Conservation (phyloP, 2,329 filamentous ascomycete genomes). For the Fulvia fulva region DNA sequence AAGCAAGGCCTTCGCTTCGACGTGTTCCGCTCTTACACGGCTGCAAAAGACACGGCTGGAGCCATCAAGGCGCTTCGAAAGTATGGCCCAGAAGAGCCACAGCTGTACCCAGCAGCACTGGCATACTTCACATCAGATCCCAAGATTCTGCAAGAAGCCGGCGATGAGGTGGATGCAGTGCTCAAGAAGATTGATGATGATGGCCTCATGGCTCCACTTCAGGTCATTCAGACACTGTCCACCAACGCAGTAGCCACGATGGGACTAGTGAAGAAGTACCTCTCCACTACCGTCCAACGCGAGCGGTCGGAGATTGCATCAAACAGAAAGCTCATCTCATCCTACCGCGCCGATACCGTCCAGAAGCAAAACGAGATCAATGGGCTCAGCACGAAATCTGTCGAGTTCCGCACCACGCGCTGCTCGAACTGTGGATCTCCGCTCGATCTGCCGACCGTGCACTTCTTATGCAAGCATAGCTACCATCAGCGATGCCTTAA, state of each 20-base stretch:
- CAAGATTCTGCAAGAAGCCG: constrained; percentile 76
- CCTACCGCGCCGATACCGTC: constrained; percentile 79
- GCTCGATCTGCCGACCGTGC: constrained; percentile 83
- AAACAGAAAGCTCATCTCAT: constrained; percentile 76
- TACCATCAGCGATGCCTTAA: constrained; percentile 92
- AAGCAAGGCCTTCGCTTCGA: constrained; percentile 88
- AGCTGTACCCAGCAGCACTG: constrained; percentile 86
- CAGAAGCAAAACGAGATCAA: constrained; percentile 73
- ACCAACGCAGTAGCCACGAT: constrained; percentile 83
- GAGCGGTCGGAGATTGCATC: constrained; percentile 79
- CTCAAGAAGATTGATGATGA: constrained; percentile 84
- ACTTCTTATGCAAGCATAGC: constrained; percentile 95
- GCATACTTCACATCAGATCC: constrained; percentile 89
- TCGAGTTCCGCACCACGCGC: constrained; percentile 84
- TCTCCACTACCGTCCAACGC: constrained; percentile 80
- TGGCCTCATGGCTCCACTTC: constrained; percentile 88
- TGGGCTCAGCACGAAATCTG: constrained; percentile 72
- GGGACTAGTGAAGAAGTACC: constrained; percentile 93
- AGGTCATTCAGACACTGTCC: constrained; percentile 89
- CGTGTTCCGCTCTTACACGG: constrained; percentile 94
- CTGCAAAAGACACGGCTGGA: constrained; percentile 83
- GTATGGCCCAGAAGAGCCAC: constrained; percentile 86
- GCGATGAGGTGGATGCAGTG: constrained; percentile 70
- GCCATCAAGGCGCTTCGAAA: constrained; percentile 86
- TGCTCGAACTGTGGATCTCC: constrained; percentile 76